Evolutionary conservation across 129 eudicot genomes (phyloP).

Genomic region (Flaveria robusta): DNA sequence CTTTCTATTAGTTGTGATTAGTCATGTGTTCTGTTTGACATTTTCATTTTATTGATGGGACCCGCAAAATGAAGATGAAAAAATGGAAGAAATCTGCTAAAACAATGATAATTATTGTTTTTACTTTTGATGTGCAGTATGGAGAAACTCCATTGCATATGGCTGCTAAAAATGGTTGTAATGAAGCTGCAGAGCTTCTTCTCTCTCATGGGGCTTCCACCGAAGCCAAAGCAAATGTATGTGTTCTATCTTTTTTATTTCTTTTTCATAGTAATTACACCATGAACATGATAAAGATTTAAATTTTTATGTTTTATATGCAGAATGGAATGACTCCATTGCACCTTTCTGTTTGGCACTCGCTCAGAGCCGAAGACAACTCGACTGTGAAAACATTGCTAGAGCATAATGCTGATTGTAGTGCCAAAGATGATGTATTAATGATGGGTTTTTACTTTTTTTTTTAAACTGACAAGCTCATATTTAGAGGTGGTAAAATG

Average conservation of each 20-base stretch:
- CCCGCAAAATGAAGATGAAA: neutral
- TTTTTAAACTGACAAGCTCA: neutral
- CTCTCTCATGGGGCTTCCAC: conserved; percentile 70
- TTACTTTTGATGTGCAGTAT: conserved; percentile 45
- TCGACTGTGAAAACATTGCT: conserved; percentile 85
- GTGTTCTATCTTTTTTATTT: neutral
- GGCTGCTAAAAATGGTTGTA: conserved; percentile 89
- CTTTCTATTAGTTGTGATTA: neutral
- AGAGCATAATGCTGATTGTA: conserved; percentile 80
- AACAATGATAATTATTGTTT: conserved; percentile 6
- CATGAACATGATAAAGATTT: conserved; percentile 3
- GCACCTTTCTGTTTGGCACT: conserved; percentile 17
- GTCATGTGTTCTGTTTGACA: neutral
- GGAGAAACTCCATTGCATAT: conserved; percentile 90
- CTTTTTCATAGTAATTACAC: neutral
- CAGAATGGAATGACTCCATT: conserved; percentile 46
- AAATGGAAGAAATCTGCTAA: neutral
- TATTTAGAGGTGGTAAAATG: conserved; percentile 12
- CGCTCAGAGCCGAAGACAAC: conserved; percentile 61
- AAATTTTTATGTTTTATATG: neutral
- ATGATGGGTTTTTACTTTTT: neutral
- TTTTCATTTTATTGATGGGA: neutral
- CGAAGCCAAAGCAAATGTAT: conserved; percentile 95
- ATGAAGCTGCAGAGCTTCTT: conserved; percentile 54
- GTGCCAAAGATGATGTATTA: conserved; percentile 82